Evolutionary conservation across 139 green algal species (phyloP), one percentile per base, ranked within the genome.

Genomic region (Chlorella sp.): DNA sequence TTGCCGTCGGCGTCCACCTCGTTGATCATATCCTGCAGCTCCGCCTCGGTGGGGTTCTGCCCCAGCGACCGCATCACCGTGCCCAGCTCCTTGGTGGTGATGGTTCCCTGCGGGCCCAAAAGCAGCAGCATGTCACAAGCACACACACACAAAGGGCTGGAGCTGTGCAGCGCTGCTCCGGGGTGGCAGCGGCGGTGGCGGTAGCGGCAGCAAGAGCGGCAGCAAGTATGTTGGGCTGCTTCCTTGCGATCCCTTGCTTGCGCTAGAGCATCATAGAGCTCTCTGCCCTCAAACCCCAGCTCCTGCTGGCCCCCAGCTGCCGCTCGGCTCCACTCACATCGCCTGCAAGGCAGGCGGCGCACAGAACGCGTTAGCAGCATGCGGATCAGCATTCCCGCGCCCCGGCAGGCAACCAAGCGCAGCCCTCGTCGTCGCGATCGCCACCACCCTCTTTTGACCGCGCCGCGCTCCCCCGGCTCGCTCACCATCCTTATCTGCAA

Each of bases 11-110:
- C 96, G 91, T 99, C 98, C 34, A 99, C 98, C 94, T 99, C 98
- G 90, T 98, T 99, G 91, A 99, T 99, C 98, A 99, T 99, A 88
- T 99, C 98, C 94, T 99, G 97, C 89, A 99, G 95, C 95, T 99
- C 98, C 16, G 98, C 98, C 93, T 99, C 98, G 14, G 98, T 99
- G 28, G 98, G 98, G 92, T 99, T 99, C 93, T 99, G 98, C 16
- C 98, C 98, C 90, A 99, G 92, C 0, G 97, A 99, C 42, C 98
- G 95, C 98, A 99, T 99, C 34, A 99, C 98, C 30, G 98, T 99
- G 78, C 98, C 98, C 64, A 99, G 96, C 93, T 99, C 98, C 92
- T 99, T 98, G 42, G 97, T 98, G n/a, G 97, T 98, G 92, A 98
- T 98, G 36, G 96, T 98, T 88, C 96, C 97, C 84, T 93, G 81